A percentile compares a stretch with the other conserved stretches of the same genome.
Evolutionary conservation across 148 eudicot genomes (phyloP).

Genomic region (Polygonum maritimum): DNA sequence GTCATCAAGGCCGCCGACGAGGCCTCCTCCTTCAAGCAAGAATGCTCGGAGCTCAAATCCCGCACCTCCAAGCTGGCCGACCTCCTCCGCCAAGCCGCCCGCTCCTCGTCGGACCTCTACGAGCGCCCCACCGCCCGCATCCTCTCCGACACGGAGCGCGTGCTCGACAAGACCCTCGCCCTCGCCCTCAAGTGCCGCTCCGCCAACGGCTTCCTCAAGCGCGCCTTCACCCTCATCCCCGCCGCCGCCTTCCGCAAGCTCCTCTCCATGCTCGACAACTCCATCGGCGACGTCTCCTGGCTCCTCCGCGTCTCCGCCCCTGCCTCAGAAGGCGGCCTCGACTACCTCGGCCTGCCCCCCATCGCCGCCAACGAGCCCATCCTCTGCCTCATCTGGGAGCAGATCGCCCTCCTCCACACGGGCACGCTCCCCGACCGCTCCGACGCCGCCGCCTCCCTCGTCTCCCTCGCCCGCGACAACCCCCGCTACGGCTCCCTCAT

Average conservation of each 20-base stretch:
- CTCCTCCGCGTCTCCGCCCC: slow-evolving; percentile 59
- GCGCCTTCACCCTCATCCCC: slow-evolving; percentile 82
- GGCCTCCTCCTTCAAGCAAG: slow-evolving; percentile 62
- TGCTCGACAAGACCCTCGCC: slow-evolving; percentile 53
- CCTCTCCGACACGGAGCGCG: slow-evolving; percentile 70
- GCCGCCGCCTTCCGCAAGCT: no score
- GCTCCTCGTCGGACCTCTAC: slow-evolving; percentile 72
- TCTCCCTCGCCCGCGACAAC: slow-evolving; percentile 65
- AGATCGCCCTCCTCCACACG: slow-evolving; percentile 63
- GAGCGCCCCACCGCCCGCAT: slow-evolving; percentile 88
- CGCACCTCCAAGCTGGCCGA: slow-evolving; percentile 70
- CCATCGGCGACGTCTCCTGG: no score
- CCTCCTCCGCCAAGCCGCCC: slow-evolving; percentile 86
- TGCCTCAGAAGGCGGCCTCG: slow-evolving; percentile 34
- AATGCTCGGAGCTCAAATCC: slow-evolving; percentile 62
- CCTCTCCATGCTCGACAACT: no score
- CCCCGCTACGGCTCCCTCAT: slow-evolving; percentile 77
- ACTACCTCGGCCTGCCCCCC: slow-evolving; percentile 71
- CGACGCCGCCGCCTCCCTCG: slow-evolving; percentile 79
- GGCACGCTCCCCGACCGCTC: slow-evolving; percentile 50
- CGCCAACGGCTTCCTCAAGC: slow-evolving; percentile 61
- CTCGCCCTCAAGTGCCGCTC: slow-evolving; percentile 59
- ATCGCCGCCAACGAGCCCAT: slow-evolving; percentile 96
- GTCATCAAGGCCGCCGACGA: slow-evolving; percentile 68
- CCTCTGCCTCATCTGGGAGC: slow-evolving; percentile 82